Conservation (phyloP, 2,329 filamentous ascomycete species). For the Alternaria novae-zelandiae region DNA sequence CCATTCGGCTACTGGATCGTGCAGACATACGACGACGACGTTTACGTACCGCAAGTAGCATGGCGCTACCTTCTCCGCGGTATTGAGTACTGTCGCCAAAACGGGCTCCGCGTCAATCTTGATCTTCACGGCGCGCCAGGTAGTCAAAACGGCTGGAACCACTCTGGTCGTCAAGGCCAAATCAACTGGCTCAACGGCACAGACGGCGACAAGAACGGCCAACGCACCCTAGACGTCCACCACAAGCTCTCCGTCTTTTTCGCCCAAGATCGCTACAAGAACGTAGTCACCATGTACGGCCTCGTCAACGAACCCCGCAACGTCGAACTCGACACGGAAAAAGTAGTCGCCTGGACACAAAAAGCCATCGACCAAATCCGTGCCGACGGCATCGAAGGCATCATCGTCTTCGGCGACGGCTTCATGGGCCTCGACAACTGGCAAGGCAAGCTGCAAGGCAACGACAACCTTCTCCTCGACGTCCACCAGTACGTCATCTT, state of each 20-base stretch:
- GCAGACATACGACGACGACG: slow-evolving; percentile 80
- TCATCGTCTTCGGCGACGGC: slow-evolving; percentile 89
- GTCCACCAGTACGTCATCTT: slow-evolving; percentile 99
- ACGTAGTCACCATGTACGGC: slow-evolving; percentile 90
- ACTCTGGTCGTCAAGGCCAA: slow-evolving; percentile 80
- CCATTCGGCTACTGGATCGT: slow-evolving; percentile 96
- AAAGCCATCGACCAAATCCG: slow-evolving; percentile 75
- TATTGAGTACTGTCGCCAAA: slow-evolving; percentile 92
- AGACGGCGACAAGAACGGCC: slow-evolving; percentile 76
- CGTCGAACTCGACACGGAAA: slow-evolving; percentile 65
- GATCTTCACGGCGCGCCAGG: slow-evolving; percentile 92
- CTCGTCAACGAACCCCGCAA: slow-evolving; percentile 94
- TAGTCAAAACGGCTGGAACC: slow-evolving; percentile 97
- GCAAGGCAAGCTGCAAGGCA: slow-evolving; percentile 78
- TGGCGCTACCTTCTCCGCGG: slow-evolving; percentile 93
- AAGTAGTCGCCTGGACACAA: slow-evolving; percentile 81
- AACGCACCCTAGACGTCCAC: slow-evolving; percentile 86
- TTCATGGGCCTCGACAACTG: slow-evolving; percentile 92
- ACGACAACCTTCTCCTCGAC: slow-evolving; percentile 82
- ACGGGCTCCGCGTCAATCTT: slow-evolving; percentile 89
- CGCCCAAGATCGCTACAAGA: slow-evolving; percentile 88
- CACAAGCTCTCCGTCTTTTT: slow-evolving; percentile 90
- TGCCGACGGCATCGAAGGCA: slow-evolving; percentile 73
- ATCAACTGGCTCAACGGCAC: slow-evolving; percentile 94
- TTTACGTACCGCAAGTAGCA: slow-evolving; percentile 83